Evolutionary conservation across 2,329 filamentous ascomycete species (phyloP), one percentile per base, ranked within the genome.

Genomic region (Arachnomyces sp.): DNA sequence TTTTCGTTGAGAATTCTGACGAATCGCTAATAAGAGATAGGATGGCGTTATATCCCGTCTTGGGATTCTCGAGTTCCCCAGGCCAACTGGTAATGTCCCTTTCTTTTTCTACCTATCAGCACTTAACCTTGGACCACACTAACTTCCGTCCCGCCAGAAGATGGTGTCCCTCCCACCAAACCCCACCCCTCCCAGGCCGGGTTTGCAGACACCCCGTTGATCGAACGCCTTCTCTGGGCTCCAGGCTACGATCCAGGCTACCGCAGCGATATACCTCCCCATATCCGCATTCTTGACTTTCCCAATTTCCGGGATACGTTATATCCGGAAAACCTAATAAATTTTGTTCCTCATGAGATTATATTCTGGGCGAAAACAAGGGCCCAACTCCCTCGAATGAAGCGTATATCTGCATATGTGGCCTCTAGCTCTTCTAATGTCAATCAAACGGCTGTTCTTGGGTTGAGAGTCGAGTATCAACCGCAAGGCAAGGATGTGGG

Each of bases 21-120:
- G 11, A 7, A 13, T 21, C 29, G 6, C 14, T 31, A 15, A 28
- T 17, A n/a, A n/a, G n/a, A n/a, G n/a, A n/a, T 8, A 39, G 37
- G 37, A 39, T 39, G 30, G 15, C 21, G 34, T 39, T 16, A 39
- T 39, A 11, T 39, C 37, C 25, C 37, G 37, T 7, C 31, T 39
- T 21, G 37, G 37, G 28, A 34, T 34, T 14, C n/a, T 39, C 18
- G 37, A 32, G 25, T 18, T 18, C 13, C 17, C 29, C 3, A 3
- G 4, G n/a, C 18, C 37, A 18, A 7, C 14, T 21, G 17, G 30
- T 32, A 34, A 14, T 4, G 13, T 11, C 17, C 13, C 3, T 7
- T 13, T 17, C 28, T 33, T 12, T n/a, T 14, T n/a, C n/a, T 25
- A n/a, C 12, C 9, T 13, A 15, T 14, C 17, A 15, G n/a, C 25